Conservation (phyloP, 1,284 basidiomycete genomes). For the Trichosporon faecale region DNA sequence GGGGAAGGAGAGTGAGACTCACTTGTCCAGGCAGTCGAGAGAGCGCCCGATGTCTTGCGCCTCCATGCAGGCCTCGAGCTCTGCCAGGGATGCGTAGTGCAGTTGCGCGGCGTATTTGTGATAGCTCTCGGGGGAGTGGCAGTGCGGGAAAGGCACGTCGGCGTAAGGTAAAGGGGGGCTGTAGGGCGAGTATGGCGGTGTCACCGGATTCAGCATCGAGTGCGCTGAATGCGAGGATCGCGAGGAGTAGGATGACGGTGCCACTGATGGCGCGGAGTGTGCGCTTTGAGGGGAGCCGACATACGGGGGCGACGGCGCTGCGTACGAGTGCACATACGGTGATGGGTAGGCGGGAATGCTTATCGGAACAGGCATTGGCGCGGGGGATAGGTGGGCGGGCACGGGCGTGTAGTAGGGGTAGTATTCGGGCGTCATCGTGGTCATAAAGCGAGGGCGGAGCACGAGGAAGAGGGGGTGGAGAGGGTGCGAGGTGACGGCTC, state of each 20-base stretch:
- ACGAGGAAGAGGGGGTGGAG: neutral
- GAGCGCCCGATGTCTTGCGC: neutral
- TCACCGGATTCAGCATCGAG: neutral
- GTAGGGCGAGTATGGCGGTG: neutral
- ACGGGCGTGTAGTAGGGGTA: neutral
- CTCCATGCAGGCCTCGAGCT: neutral
- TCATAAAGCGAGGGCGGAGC: neutral
- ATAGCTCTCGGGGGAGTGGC: neutral
- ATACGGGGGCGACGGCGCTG: neutral
- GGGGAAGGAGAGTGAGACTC: neutral
- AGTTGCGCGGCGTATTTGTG: neutral
- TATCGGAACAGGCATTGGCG: neutral
- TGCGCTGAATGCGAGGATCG: neutral
- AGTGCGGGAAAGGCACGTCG: neutral
- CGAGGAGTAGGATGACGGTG: neutral
- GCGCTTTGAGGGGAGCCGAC: neutral
- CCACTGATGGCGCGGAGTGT: neutral
- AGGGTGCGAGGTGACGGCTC: neutral
- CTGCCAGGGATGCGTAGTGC: neutral
- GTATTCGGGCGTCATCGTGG: neutral
- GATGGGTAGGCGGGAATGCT: neutral
- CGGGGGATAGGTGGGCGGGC: neutral
- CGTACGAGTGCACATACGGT: neutral
- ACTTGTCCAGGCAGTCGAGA: conserved; percentile 7
- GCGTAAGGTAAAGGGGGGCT: neutral